Percentiles rank a stretch among this genome's conserved stretches.
phyloP scores from a whole-genome alignment of 192 early-diverging fungal species.

The Nowakowskiella sp. region DNA sequence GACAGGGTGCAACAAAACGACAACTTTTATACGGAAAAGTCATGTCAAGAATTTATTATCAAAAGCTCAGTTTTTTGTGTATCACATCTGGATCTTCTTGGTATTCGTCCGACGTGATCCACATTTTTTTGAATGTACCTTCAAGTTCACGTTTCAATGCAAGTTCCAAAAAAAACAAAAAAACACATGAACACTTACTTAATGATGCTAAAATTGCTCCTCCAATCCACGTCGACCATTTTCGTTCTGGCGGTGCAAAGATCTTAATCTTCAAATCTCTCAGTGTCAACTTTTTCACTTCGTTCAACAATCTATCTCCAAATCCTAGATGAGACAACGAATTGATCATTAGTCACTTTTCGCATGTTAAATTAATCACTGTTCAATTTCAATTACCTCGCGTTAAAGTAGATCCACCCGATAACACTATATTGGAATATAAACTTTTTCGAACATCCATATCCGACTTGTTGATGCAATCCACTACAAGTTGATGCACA shows the following conservation, averaged over 20 bases:
- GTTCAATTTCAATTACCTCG: conserved; percentile 40
- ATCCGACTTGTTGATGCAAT: conserved; percentile 89
- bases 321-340: no score
- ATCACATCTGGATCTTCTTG: conserved; percentile 95
- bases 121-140: conserved; percentile 98
- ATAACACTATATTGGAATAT: conserved; percentile 86
- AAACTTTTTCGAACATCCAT: conserved; percentile 86
- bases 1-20: no score
- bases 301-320: conserved; percentile 84
- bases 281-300: conserved; percentile 80
- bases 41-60: no score
- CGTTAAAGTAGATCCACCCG: conserved; percentile 92
- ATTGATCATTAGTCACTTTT: not conserved
- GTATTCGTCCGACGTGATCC: conserved; percentile 96
- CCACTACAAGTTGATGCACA: conserved; percentile 86
- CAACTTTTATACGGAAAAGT: no score
- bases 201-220: conserved; percentile 91
- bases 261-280: conserved; percentile 98
- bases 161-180: conserved; percentile 2
- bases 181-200: conserved; percentile 39
- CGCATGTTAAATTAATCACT: not conserved
- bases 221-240: conserved; percentile 98
- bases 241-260: conserved; percentile 93
- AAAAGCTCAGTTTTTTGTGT: conserved; percentile 63
- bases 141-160: conserved; percentile 4